Conservation (phyloP, 352 stramenopile species). For the Globisporangium nagaii region DNA sequence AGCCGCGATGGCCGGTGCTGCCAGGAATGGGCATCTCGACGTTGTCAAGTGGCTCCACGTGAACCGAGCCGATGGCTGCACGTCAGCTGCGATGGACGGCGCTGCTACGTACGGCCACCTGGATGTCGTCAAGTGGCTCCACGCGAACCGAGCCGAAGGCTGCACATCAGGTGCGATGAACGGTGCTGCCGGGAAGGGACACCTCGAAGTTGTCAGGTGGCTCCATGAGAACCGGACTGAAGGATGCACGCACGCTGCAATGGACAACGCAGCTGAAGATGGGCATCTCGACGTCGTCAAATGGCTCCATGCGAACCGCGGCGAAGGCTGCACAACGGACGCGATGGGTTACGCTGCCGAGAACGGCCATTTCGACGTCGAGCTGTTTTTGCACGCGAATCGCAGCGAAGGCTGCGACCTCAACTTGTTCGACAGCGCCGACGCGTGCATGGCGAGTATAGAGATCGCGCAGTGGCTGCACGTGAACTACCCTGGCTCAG, state of each 20-base stretch:
- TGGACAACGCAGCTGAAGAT: background rate
- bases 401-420: background rate
- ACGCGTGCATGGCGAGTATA: background rate
- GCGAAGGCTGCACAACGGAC: background rate
- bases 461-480: background rate
- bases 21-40: background rate
- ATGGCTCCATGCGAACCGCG: background rate
- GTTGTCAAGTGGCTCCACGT: conserved; percentile 1
- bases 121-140: background rate
- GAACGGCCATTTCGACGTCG: background rate
- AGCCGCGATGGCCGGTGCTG: too few relatives aligned
- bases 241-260: background rate
- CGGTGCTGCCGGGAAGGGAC: background rate
- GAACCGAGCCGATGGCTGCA: background rate
- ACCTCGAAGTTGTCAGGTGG: background rate
- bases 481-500: background rate
- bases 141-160: background rate
- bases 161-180: background rate
- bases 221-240: background rate
- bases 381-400: background rate
- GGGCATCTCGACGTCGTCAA: background rate
- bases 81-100: background rate
- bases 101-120: background rate
- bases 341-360: background rate
- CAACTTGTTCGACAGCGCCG: background rate